Base-by-base conservation (phyloP, 257 asterid genomes). In the Nicotiana tomentosiformis region DNA sequence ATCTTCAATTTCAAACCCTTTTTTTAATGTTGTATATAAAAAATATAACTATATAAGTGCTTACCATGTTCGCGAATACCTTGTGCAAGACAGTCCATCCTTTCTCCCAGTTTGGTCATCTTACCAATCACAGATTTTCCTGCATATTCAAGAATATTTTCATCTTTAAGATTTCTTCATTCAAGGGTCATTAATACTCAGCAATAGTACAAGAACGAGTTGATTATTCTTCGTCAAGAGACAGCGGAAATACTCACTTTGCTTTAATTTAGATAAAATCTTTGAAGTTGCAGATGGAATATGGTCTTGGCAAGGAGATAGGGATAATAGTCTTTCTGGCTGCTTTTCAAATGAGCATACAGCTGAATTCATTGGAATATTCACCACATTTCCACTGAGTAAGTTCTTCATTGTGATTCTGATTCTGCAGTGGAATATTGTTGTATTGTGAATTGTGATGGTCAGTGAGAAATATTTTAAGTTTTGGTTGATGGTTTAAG, bases 61-160 rank as follows among this genome's bases (percentile, higher is more conserved):
- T 83, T 82, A 89, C 91, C 84, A 23, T 89, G 90, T 83, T 89
- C 90, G 58, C 85, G 86, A 84, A 90, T 86, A 77, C 88, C 90
- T 84, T 85, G 85, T 17, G 90, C 87, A 39, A 89, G 87, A 72
- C 6, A 16, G 15, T 91, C 94, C 82, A 86, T 78, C 68, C 66
- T 84, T 80, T 81, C 84, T 66, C 91, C 87, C 0, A 88, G 78
- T 81, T 84, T 89, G 77, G 84, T 87, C 87, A 83, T 86, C 84
- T 76, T 89, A 53, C 84, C 67, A 18, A 87, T 83, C 26, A 87
- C 85, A 32, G 84, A 80, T 51, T 81, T 83, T 56, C 87, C 91
- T 90, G 88, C 87, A 89, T 83, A 77, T 55, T 46, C 76, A 58
- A 69, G 74, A 84, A 53, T n/a, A 17, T 20, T 20, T 11, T 69